Conservation (phyloP, 257 asterid species). For the Salvia rosmarinus region DNA sequence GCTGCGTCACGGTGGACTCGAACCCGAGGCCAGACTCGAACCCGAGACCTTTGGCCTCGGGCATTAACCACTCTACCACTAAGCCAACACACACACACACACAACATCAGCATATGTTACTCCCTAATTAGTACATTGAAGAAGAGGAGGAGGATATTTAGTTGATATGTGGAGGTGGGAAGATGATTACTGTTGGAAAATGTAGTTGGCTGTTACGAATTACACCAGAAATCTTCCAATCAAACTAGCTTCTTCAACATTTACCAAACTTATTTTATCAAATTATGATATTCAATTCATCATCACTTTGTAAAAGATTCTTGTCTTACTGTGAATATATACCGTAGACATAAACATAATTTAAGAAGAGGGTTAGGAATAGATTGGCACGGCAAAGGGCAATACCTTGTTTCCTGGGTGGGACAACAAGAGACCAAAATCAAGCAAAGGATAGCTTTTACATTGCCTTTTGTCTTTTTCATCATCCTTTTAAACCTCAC, state of each 20-base stretch:
- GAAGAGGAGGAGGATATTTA: neutral
- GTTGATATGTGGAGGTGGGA: neutral
- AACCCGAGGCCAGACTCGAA: too few relatives aligned
- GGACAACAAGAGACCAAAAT: neutral
- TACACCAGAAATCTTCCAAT: neutral
- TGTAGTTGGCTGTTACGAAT: neutral
- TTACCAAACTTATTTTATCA: too few relatives aligned
- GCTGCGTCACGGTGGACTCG: too few relatives aligned
- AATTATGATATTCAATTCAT: neutral
- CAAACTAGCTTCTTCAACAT: too few relatives aligned
- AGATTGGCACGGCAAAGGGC: neutral
- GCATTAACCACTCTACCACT: too few relatives aligned
- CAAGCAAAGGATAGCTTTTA: constrained; percentile 30
- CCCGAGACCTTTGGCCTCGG: too few relatives aligned
- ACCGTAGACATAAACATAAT: neutral
- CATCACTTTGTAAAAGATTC: neutral
- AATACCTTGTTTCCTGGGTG: constrained; percentile 16
- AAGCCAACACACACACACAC: too few relatives aligned
- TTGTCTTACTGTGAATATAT: neutral
- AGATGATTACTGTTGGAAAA: neutral
- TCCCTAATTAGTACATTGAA: neutral
- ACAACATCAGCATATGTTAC: too few relatives aligned
- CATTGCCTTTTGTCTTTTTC: neutral
- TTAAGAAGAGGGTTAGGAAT: neutral
- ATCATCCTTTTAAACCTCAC: constrained; percentile 1